phyloP scores from a whole-genome alignment of 352 stramenopile species.

The Pythium phragmitis region DNA sequence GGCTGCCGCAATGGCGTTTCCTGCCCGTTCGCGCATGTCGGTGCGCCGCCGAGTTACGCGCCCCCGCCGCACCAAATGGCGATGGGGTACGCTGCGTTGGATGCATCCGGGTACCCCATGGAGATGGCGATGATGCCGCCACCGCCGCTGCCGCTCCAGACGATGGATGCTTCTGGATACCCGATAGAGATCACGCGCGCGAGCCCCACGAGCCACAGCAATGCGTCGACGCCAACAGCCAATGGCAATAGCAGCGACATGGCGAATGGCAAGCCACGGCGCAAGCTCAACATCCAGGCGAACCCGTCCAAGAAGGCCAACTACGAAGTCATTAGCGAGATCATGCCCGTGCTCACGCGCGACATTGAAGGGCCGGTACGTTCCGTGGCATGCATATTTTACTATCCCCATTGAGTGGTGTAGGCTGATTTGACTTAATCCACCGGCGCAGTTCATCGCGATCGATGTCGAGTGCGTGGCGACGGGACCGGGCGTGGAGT shows the following conservation, averaged over 20 bases:
- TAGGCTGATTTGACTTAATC: background rate
- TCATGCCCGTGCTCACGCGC: conserved; percentile 68
- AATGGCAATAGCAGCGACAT: conserved; percentile 8
- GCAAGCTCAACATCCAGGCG: conserved; percentile 60
- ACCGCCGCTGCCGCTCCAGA: conserved; percentile 28
- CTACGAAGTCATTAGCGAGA: conserved; percentile 74
- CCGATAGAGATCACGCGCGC: conserved; percentile 19
- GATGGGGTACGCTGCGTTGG: conserved; percentile 10
- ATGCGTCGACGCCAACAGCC: conserved; percentile 12
- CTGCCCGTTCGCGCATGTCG: conserved; percentile 57
- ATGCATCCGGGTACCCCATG: conserved; percentile 6
- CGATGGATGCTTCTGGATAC: conserved; percentile 1
- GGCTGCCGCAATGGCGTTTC: conserved; percentile 66
- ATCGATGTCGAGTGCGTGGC: conserved; percentile 94
- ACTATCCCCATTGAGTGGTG: no score
- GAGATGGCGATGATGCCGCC: conserved; percentile 27
- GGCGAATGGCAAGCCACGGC: conserved; percentile 22
- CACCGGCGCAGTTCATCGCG: conserved; percentile 73
- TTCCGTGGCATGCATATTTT: conserved; percentile 6
- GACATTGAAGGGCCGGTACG: conserved; percentile 76
- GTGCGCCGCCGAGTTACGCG: conserved; percentile 15
- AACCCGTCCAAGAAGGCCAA: conserved; percentile 65
- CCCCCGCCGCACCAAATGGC: conserved; percentile 19
- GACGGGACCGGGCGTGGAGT: conserved; percentile 78
- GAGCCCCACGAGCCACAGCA: conserved; percentile 24